Conservation (phyloP, 139 green algal genomes). For the Axilococcus clingmanii region DNA sequence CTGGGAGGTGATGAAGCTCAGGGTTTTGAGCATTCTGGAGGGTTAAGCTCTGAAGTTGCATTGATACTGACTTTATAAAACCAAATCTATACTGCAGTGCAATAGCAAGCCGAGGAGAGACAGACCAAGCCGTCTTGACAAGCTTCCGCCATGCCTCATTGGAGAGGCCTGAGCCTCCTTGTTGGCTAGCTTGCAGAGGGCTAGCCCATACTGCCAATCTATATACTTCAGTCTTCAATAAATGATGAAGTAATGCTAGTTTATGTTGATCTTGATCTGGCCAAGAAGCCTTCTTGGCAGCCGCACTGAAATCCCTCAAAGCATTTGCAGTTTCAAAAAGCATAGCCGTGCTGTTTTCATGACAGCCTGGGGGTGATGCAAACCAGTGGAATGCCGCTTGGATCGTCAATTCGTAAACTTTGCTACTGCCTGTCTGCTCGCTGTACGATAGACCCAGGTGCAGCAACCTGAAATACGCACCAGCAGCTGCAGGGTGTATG, state of each 20-base stretch:
- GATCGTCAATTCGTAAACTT: constrained; percentile 16
- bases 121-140: constrained; percentile 39
- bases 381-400: not conserved
- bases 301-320: not conserved
- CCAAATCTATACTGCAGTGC: constrained; percentile 28
- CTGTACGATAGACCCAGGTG: constrained; percentile 32
- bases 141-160: constrained; percentile 23
- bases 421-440: constrained; percentile 15
- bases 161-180: not conserved
- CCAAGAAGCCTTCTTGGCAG: no score
- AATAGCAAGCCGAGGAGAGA: constrained; percentile 49
- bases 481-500: constrained; percentile 45
- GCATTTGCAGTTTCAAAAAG: not conserved
- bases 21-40: constrained; percentile 19
- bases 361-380: constrained; percentile 18
- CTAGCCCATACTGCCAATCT: constrained; percentile 42
- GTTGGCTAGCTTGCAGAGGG: constrained; percentile 4
- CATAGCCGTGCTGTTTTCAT: not conserved
- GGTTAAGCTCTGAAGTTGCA: constrained; percentile 36
- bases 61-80: not conserved
- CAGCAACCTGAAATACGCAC: constrained; percentile 49
- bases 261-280: no score
- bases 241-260: not conserved
- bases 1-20: constrained; percentile 36
- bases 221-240: constrained; percentile 33